Evolutionary conservation across 257 asterid species (phyloP).

Genomic region (Nicotiana undulata): DNA sequence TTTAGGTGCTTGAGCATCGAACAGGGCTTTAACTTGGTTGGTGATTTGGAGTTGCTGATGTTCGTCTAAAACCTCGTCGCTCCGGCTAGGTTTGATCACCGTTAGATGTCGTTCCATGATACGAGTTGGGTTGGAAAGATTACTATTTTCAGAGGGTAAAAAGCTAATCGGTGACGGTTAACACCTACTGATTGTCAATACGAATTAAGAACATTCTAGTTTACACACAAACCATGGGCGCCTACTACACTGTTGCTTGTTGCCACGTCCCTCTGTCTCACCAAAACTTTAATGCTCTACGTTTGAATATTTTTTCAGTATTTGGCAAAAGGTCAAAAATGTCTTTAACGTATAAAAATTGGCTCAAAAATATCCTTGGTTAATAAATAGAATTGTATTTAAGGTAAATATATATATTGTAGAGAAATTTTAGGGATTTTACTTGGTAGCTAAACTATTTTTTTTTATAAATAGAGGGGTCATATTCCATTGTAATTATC

Average conservation of each 20-base stretch:
- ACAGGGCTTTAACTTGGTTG: constrained; percentile 25
- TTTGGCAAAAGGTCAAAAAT: no score
- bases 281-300: neutral
- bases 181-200: neutral
- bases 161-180: neutral
- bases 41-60: constrained; percentile 33
- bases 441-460: no score
- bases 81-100: constrained; percentile 43
- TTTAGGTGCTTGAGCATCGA: constrained; percentile 35
- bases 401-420: no score
- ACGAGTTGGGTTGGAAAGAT: no score
- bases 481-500: no score
- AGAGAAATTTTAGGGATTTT: no score
- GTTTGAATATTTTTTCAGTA: no score
- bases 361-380: no score
- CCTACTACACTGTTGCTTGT: neutral
- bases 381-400: no score
- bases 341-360: no score
- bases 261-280: neutral
- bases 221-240: neutral
- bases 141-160: neutral
- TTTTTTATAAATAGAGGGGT: no score
- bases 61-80: constrained; percentile 37
- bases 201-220: neutral
- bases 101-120: constrained; percentile 18